Base-by-base conservation (phyloP, 805 yeast genomes). In the Kuraishia hungarica region DNA sequence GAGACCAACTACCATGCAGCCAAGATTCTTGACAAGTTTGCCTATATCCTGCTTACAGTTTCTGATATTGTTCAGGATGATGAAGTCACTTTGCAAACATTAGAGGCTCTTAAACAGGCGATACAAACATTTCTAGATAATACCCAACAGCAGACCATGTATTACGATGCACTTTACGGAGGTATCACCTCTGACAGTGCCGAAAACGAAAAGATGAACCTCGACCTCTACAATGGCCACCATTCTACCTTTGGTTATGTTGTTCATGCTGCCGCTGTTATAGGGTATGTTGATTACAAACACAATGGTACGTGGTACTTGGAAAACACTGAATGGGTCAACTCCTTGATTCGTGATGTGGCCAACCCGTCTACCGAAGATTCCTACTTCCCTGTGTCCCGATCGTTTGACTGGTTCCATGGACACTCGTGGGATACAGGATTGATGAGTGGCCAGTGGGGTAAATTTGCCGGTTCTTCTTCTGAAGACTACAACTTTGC, bases 1-100 rank as follows among this genome's bases (percentile, higher is more conserved):
- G 4, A 10, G 4, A 7, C 43, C 43, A 35, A 35, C n/a, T 91
- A 91, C 69, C 82, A 86, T 28, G 79, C 93, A 13, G 98, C 97
- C n/a, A 92, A 92, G 69, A 76, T 82, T 49, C 73, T 90, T 58
- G 96, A 90, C 61, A 92, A 91, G 71, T 92, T 85, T 72, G 96
- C 97, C 0, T 86, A 88, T 78, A 78, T 92, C 46, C 74, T 89
- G 21, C 86, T 86, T 58, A 89, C 85, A 10, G 77, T 86, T 52
- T 80, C 84, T 56, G 84, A 78, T 59, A 78, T 91, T 22, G 67
- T 91, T 54, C 64, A 79, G 26, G 87, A 90, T 63, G 66, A 72
- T 0, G 68, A 64, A 2, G 68, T 83, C 54, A 78, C 91, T 2
- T 62, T 68, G 20, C 67, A 71, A n/a, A 70, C 87, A 20, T 70